A percentile compares a stretch with the other conserved stretches of the same genome.
Evolutionary conservation across 179 eudicot species (phyloP).

Genomic region (Patellifolia procumbens): DNA sequence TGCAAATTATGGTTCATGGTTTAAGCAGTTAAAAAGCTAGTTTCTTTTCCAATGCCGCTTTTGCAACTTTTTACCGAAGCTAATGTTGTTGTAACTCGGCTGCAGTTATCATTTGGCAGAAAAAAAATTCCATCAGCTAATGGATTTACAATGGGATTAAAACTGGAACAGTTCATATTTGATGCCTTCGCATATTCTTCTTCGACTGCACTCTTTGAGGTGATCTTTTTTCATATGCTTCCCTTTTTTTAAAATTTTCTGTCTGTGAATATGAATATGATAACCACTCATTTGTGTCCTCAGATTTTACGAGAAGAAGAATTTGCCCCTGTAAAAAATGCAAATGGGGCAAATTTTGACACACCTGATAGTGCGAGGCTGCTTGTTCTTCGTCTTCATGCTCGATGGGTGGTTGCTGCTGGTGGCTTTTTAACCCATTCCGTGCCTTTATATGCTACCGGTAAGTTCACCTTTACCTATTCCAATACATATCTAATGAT

Average conservation of each 20-base stretch:
- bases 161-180: slow-evolving; percentile 89
- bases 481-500: not conserved
- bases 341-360: slow-evolving; percentile 86
- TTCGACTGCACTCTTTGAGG: slow-evolving; percentile 95
- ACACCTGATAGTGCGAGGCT: slow-evolving; percentile 97
- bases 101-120: slow-evolving; percentile 98
- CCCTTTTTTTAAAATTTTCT: not conserved
- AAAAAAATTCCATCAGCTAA: slow-evolving; percentile 83
- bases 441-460: slow-evolving; percentile 87
- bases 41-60: not conserved
- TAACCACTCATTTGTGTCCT: slow-evolving; percentile 3
- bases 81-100: slow-evolving; percentile 15
- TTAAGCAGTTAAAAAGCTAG: not conserved
- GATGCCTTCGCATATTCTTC: slow-evolving; percentile 95
- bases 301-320: slow-evolving; percentile 95
- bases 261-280: slow-evolving; percentile 3
- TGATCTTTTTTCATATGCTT: slow-evolving; percentile 22
- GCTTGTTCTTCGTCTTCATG: slow-evolving; percentile 84
- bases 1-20: not conserved
- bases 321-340: slow-evolving; percentile 97
- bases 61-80: not conserved
- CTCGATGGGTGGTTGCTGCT: slow-evolving; percentile 98
- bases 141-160: slow-evolving; percentile 73
- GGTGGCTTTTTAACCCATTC: slow-evolving; percentile 98
- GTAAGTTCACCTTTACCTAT: slow-evolving; percentile 34